Evolutionary conservation across 1,284 basidiomycete species (phyloP).

Genomic region (Leccinum fuscescens): DNA sequence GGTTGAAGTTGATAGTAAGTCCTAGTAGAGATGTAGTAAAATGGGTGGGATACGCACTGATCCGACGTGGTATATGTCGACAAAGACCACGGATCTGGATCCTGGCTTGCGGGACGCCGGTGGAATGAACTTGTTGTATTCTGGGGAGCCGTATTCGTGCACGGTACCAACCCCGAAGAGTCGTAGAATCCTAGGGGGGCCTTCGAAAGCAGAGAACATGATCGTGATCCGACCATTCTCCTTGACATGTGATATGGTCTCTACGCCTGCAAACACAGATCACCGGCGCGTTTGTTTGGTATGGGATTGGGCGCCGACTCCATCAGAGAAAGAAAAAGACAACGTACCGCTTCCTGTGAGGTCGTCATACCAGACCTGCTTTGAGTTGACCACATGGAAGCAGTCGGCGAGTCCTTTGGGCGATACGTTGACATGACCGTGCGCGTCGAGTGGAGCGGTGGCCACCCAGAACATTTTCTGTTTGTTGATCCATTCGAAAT

Average conservation of each 20-base stretch:
- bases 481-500: constrained; percentile 48
- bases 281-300: neutral
- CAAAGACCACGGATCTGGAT: constrained; percentile 48
- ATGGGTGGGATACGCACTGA: constrained; percentile 38
- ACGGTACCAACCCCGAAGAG: constrained; percentile 54
- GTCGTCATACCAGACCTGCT: constrained; percentile 57
- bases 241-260: constrained; percentile 56
- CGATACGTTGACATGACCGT: constrained; percentile 56
- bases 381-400: constrained; percentile 48
- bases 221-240: constrained; percentile 59
- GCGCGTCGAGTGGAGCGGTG: constrained; percentile 46
- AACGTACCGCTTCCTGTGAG: constrained; percentile 49
- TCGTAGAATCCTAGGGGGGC: constrained; percentile 49
- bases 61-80: constrained; percentile 51
- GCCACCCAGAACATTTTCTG: constrained; percentile 60
- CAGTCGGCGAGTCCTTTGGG: constrained; percentile 51
- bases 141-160: constrained; percentile 51
- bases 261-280: constrained; percentile 38
- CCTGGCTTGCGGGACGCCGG: constrained; percentile 44
- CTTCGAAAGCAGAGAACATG: constrained; percentile 55
- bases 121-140: constrained; percentile 46
- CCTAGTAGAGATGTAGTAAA: too few relatives aligned
- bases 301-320: too few relatives aligned
- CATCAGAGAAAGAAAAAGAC: too few relatives aligned
- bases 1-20: neutral